phyloP scores from a whole-genome alignment of 768 basidiomycete species.

The Kwoniella bestiolae region DNA sequence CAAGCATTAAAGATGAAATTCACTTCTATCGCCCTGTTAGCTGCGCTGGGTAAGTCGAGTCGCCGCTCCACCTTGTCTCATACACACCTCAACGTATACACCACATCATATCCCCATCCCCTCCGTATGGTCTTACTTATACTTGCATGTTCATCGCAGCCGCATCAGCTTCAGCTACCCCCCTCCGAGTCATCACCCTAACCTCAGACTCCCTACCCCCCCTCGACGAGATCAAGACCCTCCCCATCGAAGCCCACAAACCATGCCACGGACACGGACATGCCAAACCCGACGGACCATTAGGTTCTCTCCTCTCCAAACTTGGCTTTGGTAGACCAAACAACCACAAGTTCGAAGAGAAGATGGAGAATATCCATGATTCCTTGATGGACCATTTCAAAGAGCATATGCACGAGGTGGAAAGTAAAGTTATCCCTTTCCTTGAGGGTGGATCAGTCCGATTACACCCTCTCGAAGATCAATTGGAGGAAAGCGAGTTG shows the following conservation, averaged over 20 bases:
- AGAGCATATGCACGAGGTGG: not conserved
- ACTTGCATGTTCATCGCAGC: constrained; percentile 2
- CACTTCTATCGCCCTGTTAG: constrained; percentile 27
- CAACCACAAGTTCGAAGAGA: not conserved
- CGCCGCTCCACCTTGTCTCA: not conserved
- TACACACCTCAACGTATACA: not conserved
- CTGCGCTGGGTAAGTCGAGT: constrained; percentile 37
- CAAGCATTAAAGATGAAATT: constrained; percentile 29
- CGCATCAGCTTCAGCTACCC: constrained; percentile 20
- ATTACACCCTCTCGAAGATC: not conserved
- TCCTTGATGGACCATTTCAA: constrained; percentile 8
- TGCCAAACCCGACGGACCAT: not conserved
- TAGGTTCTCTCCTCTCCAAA: constrained; percentile 13
- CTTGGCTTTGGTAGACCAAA: constrained; percentile 9
- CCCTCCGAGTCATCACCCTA: constrained; percentile 24
- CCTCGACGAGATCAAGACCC: constrained; percentile 8
- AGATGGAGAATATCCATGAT: constrained; percentile 13
- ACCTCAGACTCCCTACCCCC: constrained; percentile 13
- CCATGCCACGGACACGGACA: not conserved
- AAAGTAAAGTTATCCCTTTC: constrained; percentile 9
- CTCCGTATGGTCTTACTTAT: not conserved
- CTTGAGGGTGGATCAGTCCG: constrained; percentile 10
- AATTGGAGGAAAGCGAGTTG: not conserved
- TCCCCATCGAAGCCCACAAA: not conserved
- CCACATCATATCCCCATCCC: not conserved